Evolutionary conservation across 163 green algal genomes (phyloP), one percentile per base, ranked within the genome.

Genomic region (Chlorella variabilis): DNA sequence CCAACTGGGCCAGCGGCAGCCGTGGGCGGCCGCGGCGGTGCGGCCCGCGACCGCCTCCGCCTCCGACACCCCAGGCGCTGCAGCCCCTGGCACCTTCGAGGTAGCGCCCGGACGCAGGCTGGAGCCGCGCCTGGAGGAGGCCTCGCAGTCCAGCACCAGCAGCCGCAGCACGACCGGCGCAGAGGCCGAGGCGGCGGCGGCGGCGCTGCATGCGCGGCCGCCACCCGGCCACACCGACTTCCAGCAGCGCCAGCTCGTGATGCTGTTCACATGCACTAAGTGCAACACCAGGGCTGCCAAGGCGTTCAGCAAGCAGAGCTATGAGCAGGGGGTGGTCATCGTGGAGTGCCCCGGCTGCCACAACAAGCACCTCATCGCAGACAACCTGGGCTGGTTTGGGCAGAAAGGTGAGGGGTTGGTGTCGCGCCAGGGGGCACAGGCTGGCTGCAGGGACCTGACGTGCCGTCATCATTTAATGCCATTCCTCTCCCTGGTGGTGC

Each of bases 321-420:
- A 96, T 78, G 82, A 91, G 39, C 61, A 81, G 3, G 93, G 92
- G 1, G 86, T 97, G 25, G 93, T 97, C 15, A 85, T 97, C 15
- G 90, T 95, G 2, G 75, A 86, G 20, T 97, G 93, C 77, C 86
- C 91, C 21, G 88, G 88, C 38, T 97, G 93, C 70, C n/a, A 89
- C 17, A 85, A 76, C 27, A 49, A 85, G 31, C 93, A 97, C 80
- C 84, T 97, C 11, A 89, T 97, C 9, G 92, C 93, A 15, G 93
- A 97, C 80, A 77, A 91, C 38, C 76, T 94, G 13, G 88, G 91
- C 56, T 96, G 92, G 92, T 95, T 94, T 90, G 92, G 90, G 0
- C 77, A 89, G 38, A 83, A 77, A 31, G 78, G 77, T 83, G 65
- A 56, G 74, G 13, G 20, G 62, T 18, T 13, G 31, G 42, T 20